Evolutionary conservation across 2,329 filamentous ascomycete species (phyloP).

Genomic region (Coleophoma crateriformis): DNA sequence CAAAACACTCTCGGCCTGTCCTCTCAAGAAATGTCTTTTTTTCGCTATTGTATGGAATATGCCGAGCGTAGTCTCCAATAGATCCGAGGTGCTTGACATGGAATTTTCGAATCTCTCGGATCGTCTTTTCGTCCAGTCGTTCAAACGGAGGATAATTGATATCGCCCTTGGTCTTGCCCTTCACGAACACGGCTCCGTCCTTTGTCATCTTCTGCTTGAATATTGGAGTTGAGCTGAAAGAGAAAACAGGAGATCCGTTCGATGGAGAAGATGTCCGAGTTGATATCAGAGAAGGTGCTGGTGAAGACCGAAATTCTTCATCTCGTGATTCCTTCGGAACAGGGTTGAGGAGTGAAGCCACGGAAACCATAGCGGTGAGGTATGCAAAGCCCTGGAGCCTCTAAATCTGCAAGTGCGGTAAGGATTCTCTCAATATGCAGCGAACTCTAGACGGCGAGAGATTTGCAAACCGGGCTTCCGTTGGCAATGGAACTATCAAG

Average conservation of each 20-base stretch:
- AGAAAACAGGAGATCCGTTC: conserved; percentile 17
- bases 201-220: conserved; percentile 55
- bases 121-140: conserved; percentile 49
- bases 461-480: conserved; percentile 6
- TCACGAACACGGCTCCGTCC: conserved; percentile 56
- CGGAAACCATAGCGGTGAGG: conserved; percentile 50
- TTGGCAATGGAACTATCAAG: conserved; percentile 12
- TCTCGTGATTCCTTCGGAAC: conserved; percentile 29
- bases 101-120: conserved; percentile 55
- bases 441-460: conserved; percentile 9
- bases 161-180: conserved; percentile 56
- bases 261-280: conserved; percentile 18
- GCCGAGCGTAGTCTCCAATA: conserved; percentile 58
- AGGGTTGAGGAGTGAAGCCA: conserved; percentile 63
- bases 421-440: conserved; percentile 15
- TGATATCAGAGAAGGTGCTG: conserved; percentile 30
- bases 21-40: conserved; percentile 86
- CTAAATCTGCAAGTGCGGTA: conserved; percentile 19
- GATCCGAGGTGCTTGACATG: conserved; percentile 59
- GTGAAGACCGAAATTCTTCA: conserved; percentile 35
- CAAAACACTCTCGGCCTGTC: conserved; percentile 82
- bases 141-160: conserved; percentile 75
- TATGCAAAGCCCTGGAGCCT: conserved; percentile 12
- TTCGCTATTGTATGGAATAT: conserved; percentile 91
- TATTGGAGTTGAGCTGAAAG: conserved; percentile 13